A percentile compares a stretch with the other conserved stretches of the same genome.
phyloP scores from a whole-genome alignment of 2,329 filamentous ascomycete species.

The Reticulascus tulasneorum region DNA sequence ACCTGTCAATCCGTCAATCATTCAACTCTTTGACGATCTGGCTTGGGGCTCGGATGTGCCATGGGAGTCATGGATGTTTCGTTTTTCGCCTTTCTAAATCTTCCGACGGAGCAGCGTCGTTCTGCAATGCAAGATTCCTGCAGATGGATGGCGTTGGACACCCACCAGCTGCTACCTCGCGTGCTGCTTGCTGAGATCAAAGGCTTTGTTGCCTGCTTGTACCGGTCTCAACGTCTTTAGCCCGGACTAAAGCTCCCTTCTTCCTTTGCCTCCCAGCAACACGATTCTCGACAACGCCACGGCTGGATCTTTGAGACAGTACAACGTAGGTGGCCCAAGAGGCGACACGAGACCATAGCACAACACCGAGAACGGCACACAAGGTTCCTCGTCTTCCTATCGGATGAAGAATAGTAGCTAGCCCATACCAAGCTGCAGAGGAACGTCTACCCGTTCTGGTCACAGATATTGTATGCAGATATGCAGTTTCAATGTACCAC shows the following conservation, averaged over 20 bases:
- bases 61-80: too few relatives aligned
- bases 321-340: not conserved
- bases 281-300: constrained; percentile 1
- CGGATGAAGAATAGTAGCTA: constrained; percentile 1
- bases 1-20: not conserved
- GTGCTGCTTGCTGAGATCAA: too few relatives aligned
- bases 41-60: not conserved
- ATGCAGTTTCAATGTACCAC: not conserved
- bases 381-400: constrained; percentile 8
- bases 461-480: not conserved
- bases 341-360: constrained; percentile 1
- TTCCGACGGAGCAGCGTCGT: constrained; percentile 4
- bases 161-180: not conserved
- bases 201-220: too few relatives aligned
- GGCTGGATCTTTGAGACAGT: not conserved
- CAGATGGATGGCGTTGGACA: not conserved
- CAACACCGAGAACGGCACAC: constrained; percentile 2
- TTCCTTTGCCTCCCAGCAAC: too few relatives aligned
- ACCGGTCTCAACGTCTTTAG: too few relatives aligned
- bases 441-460: not conserved
- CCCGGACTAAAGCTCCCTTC: too few relatives aligned
- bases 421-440: constrained; percentile 1
- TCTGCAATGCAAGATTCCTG: constrained; percentile 9
- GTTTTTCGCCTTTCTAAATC: too few relatives aligned
- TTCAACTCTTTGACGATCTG: not conserved